Base-by-base conservation (phyloP, 345 rosid species). In the Camelina hispida region DNA sequence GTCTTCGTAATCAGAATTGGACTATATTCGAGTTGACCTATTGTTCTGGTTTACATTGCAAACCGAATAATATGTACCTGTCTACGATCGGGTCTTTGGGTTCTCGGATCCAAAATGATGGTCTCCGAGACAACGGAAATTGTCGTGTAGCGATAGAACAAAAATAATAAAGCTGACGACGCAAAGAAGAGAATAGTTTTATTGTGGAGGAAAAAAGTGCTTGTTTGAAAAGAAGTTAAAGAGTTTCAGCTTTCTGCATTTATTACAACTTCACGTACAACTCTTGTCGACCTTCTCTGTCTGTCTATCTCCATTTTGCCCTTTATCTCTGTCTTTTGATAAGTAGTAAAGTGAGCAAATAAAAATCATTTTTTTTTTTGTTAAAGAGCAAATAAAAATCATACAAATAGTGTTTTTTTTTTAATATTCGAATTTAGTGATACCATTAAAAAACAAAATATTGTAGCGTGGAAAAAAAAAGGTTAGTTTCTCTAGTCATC, bases 231-330 rank as follows among this genome's bases (percentile, higher is more conserved):
- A 71, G 66, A 35, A 25, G 64, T 51, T 43, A 68, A 68, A 72
- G 79, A 80, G 47, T 70, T 82, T 74, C 86, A 81, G 73, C 92
- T 87, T 89, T 87, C 74, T 59, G 75, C 88, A 87, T 89, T 89
- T 81, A 87, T 83, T 80, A 74, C 81, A 62, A 57, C 76, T 81
- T 76, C 78, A 76, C 72, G 81, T 74, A 78, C 81, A 78, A 44
- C 40, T 76, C 79, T 54, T 69, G 75, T 76, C 75, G 32, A 62
- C 70, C 65, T 34, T 53, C 69, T 62, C 48, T 75, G 71, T 61
- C 68, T 22, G 52, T 22, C 51, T 67, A 14, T 7, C 0, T 22
- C n/a, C 12, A 18, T 8, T 64, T 71, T 77, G 6, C 68, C 80
- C 67, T 64, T 56, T 6, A 20, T 9, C 20, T 47, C 38, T 72